Percentiles rank a stretch among this genome's conserved stretches.
Evolutionary conservation across 352 stramenopile genomes (phyloP).

Genomic region (Halophytophthora batemanensis): DNA sequence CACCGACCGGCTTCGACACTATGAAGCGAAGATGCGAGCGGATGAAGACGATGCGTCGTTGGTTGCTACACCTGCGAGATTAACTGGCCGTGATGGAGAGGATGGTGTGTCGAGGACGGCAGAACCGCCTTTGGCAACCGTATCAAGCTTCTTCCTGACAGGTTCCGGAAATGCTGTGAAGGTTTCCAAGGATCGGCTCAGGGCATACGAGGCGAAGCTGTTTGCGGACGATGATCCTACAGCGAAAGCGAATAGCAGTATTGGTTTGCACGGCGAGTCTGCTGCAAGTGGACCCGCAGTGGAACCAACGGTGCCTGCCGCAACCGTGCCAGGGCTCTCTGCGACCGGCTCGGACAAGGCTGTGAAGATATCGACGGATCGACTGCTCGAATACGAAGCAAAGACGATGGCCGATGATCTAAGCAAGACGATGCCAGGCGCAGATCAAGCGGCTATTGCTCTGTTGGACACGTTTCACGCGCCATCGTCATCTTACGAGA

Average conservation of each 20-base stretch:
- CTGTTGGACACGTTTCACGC: no score
- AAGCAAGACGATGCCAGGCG: no score
- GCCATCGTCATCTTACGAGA: no score
- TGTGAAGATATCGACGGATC: conserved; percentile 15
- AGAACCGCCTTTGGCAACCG: neutral
- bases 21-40: conserved; percentile 15
- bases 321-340: conserved; percentile 15
- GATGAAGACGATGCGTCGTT: conserved; percentile 4
- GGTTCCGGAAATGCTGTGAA: conserved; percentile 17
- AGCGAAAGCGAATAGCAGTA: no score
- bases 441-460: no score
- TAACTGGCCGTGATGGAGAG: conserved; percentile 12
- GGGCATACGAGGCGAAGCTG: conserved; percentile 15
- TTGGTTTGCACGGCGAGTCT: neutral
- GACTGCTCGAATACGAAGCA: conserved; percentile 14
- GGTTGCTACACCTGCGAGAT: conserved; percentile 1
- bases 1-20: conserved; percentile 22
- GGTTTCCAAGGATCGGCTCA: conserved; percentile 26
- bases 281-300: neutral
- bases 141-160: conserved; percentile 29
- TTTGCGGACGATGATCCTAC: conserved; percentile 17
- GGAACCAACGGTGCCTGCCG: no score
- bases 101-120: neutral
- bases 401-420: conserved; percentile 7
- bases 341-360: conserved; percentile 16